phyloP scores from a whole-genome alignment of 2,329 filamentous ascomycete species.

The Epichloe hybrida region DNA sequence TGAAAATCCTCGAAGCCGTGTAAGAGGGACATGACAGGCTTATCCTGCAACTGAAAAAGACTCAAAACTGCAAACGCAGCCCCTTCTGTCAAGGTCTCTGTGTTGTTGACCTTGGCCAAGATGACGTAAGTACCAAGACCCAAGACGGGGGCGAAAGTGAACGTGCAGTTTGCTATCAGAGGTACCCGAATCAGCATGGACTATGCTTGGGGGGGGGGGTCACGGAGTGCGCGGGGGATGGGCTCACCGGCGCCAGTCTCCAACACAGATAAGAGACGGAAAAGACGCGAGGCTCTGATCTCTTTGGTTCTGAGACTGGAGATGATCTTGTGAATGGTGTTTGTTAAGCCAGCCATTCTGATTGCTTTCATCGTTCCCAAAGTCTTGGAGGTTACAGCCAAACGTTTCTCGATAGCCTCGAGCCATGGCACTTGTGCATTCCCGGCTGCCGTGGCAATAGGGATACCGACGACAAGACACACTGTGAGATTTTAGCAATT shows the following conservation, averaged over 20 bases:
- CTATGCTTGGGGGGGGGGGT: background rate
- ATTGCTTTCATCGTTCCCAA: constrained; percentile 24
- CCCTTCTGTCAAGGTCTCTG: constrained; percentile 9
- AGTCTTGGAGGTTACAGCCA: constrained; percentile 12
- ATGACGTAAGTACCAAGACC: constrained; percentile 9
- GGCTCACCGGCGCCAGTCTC: constrained; percentile 4
- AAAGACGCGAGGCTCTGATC: constrained; percentile 17
- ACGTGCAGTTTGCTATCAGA: constrained; percentile 5
- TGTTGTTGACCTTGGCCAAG: constrained; percentile 5
- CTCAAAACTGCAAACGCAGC: constrained; percentile 11
- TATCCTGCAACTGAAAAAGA: constrained; percentile 10
- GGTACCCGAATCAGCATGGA: constrained; percentile 3
- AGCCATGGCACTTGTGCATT: constrained; percentile 14
- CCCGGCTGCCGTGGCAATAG: constrained; percentile 10
- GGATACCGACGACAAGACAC: constrained; percentile 9
- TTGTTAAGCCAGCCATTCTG: constrained; percentile 27
- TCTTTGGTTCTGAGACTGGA: constrained; percentile 23
- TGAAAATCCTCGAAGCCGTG: constrained; percentile 11
- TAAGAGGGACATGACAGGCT: constrained; percentile 9
- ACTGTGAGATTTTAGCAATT: background rate
- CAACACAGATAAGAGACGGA: constrained; percentile 10
- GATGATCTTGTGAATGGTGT: constrained; percentile 18
- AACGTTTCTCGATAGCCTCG: constrained; percentile 14
- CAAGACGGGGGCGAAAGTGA: constrained; percentile 10
- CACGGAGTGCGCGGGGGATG: background rate